Evolutionary conservation across 345 rosid genomes (phyloP), one percentile per base, ranked within the genome.

Genomic region (Gossypium herbaceum): DNA sequence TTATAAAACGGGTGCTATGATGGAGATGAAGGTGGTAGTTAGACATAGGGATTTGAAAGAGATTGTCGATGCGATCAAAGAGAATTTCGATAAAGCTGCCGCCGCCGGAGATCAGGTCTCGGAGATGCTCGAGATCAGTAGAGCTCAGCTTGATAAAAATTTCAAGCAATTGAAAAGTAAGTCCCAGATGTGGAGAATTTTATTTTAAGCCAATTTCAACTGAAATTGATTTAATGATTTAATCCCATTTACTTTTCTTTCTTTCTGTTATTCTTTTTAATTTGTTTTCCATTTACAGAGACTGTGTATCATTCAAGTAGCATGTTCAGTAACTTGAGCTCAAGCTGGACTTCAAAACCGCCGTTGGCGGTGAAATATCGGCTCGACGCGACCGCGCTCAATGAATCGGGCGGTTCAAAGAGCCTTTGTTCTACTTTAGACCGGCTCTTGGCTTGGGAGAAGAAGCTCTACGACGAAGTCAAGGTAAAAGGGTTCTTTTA

Each of bases 291-390:
- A 19, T 13, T 77, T 72, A 77, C 90, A 95, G 98, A 86, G 80
- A 95, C 99, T 2, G 98, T 95, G 75, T 93, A 93, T 84, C 99
- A 95, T 83, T 95, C 99, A 19, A 91, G 86, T 65, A 90, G 97
- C 73, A 80, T 95, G 75, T 82, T 95, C 72, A 95, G 98, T 81
- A 91, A 68, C 79, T 70, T 95, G 86, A 93, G 97, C 89, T 91
- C 99, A 12, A 93, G 86, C 73, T 95, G 99, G 98, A 90, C 97
- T 7, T 91, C 94, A 9, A 95, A 93, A 76, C 99, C 98, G 19
- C 98, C 99, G 1, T 81, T 95, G 84, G 97, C 91, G 24, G 98
- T 95, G 22, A 95, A 91, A 73, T 95, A 95, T 81, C 81, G 85
- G 79, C 84, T 95, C 5, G 97, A 95, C 72, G 78, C 94, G 3